Conservation (phyloP, 768 basidiomycete genomes). For the Auricularia sp. region DNA sequence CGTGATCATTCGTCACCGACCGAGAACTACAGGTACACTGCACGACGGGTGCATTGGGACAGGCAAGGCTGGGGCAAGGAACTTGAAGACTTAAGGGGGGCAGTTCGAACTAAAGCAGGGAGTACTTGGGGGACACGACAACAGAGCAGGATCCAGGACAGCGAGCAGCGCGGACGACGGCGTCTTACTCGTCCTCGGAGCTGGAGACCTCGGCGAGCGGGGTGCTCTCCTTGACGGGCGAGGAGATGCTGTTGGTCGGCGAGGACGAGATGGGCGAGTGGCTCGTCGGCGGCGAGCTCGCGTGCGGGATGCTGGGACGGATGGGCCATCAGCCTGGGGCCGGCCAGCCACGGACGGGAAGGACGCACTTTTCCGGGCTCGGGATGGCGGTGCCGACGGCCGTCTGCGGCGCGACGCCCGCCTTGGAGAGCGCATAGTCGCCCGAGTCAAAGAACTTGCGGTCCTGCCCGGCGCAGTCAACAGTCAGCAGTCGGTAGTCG, state of each 20-base stretch:
- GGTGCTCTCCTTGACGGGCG: constrained; percentile 50
- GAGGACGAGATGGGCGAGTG: constrained; percentile 48
- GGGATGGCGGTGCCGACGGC: constrained; percentile 93
- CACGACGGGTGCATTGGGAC: neutral
- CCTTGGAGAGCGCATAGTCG: constrained; percentile 95
- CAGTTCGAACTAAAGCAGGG: neutral
- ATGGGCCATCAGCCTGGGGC: constrained; percentile 2
- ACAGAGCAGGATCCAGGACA: neutral
- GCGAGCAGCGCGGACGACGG: neutral
- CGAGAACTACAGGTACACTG: neutral
- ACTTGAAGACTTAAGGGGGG: neutral
- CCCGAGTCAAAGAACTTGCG: constrained; percentile 99
- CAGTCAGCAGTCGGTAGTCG: neutral
- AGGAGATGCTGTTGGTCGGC: constrained; percentile 49
- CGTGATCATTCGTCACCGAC: neutral
- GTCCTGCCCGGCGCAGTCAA: constrained; percentile 45
- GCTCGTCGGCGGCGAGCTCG: constrained; percentile 51
- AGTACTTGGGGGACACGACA: neutral
- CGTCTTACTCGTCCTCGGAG: neutral
- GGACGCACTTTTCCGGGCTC: constrained; percentile 86
- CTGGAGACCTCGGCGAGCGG: constrained; percentile 5
- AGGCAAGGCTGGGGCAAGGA: neutral
- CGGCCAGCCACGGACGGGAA: constrained; percentile 8
- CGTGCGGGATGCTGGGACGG: constrained; percentile 74
- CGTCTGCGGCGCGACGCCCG: constrained; percentile 74